phyloP scores from a whole-genome alignment of 352 stramenopile species.

The Discostella stelligera region DNA sequence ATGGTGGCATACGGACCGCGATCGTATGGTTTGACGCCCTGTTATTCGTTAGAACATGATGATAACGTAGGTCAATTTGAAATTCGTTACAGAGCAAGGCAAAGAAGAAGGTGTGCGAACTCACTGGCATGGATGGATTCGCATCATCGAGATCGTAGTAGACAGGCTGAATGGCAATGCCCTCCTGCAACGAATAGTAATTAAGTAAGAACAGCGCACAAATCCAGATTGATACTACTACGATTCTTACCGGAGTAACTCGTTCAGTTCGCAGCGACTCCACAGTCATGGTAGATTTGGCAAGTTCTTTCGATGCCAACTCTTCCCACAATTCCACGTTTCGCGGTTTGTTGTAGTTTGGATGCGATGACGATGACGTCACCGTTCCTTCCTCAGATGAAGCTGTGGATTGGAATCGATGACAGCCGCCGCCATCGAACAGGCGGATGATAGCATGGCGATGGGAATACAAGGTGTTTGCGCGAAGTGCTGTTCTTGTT shows the following conservation, averaged over 20 bases:
- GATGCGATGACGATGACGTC: not conserved
- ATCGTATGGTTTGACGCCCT: conserved; percentile 89
- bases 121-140: conserved; percentile 81
- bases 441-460: not conserved
- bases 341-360: conserved; percentile 23
- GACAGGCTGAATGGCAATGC: conserved; percentile 92
- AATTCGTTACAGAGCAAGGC: not conserved
- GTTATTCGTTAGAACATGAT: not conserved
- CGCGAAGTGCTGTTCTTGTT: not conserved
- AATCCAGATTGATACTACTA: not conserved
- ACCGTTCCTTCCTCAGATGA: not conserved
- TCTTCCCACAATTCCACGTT: conserved; percentile 61
- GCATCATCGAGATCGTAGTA: conserved; percentile 87
- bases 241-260: conserved; percentile 49
- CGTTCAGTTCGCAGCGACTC: conserved; percentile 59
- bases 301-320: conserved; percentile 66
- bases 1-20: conserved; percentile 95
- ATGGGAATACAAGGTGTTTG: not conserved
- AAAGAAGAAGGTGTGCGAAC: not conserved
- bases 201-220: not conserved
- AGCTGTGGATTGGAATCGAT: not conserved
- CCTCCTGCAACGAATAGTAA: conserved; percentile 73
- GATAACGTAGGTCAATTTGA: not conserved
- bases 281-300: conserved; percentile 46
- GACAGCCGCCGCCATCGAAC: not conserved